These are phyloP conservation scores for Sphaerulina vaccinii DNA, from an alignment of 2,329 filamentous ascomycete species.

Conservation along the genomic window DNA sequence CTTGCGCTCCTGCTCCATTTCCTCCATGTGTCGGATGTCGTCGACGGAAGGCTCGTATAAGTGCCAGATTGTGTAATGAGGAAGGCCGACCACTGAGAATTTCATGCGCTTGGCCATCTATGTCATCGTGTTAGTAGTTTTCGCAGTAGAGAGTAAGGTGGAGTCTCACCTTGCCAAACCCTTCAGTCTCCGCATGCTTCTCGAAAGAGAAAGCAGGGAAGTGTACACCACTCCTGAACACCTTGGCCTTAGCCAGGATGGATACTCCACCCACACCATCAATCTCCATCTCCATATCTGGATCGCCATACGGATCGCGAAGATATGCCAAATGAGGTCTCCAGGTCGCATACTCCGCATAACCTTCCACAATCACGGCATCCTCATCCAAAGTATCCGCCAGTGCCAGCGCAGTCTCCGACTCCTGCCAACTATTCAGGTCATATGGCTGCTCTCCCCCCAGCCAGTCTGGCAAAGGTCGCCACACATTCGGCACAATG, in stretches of 20 bases:
- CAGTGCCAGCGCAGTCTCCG: constrained; percentile 88
- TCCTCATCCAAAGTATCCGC: constrained; percentile 96
- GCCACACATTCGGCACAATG: constrained; percentile 98
- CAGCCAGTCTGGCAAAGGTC: constrained; percentile 97
- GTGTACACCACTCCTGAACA: constrained; percentile 92
- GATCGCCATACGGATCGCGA: constrained; percentile 93
- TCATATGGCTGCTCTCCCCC: constrained; percentile 98
- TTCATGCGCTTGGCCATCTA: constrained; percentile 97
- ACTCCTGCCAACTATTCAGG: constrained; percentile 98
- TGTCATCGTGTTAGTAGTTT: neutral
- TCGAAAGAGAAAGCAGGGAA: constrained; percentile 99
- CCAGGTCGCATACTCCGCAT: constrained; percentile 98
- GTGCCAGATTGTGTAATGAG: constrained; percentile 99
- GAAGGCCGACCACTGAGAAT: constrained; percentile 90
- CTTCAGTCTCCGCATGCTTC: constrained; percentile 97
- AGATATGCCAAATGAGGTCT: constrained; percentile 94
- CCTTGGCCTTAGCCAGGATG: constrained; percentile 91
- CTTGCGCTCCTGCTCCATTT: constrained; percentile 88
- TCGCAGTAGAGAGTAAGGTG: neutral
- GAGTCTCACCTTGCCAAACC: constrained; percentile 83
- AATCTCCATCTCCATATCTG: constrained; percentile 99
- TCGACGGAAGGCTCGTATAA: constrained; percentile 98
- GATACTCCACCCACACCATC: constrained; percentile 97
- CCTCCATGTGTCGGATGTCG: constrained; percentile 96
- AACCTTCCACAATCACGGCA: constrained; percentile 97